Base-by-base conservation (phyloP, 1,284 basidiomycete genomes). In the Ustilago trichophora region DNA sequence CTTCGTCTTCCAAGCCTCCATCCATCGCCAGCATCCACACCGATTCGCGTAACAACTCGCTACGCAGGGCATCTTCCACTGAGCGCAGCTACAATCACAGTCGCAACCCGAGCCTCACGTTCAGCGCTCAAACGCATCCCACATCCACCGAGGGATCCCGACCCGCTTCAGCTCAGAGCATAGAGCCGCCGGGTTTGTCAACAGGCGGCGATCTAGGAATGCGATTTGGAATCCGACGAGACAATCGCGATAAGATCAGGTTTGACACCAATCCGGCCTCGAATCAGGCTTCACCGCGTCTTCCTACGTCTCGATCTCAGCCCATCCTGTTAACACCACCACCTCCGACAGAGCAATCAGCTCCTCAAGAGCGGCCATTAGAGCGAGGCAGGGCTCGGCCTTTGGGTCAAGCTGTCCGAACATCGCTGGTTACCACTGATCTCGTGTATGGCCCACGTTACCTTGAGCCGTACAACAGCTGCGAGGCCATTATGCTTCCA, bases 401-500 rank as follows among this genome's bases (percentile, higher is more conserved):
- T 7, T 25, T 21, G 6, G 11, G 21, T 21, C 16, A 21, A 13
- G 18, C 5, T 1, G 9, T 36, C 6, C 35, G 15, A 40, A 27
- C 38, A 0, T 25, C 47, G 10, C 25, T 45, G 13, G 34, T 52
- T n/a, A 43, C 40, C 8, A 29, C 48, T 9, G 49, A 57, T 12
- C 21, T 31, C n/a, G 25, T 44, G 6, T 26, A 18, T 18, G 21
- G 38, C 5, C 36, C 52, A 11, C 40, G n/a, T 21, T 54, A 49
- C 22, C 34, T 60, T 12, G 64, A 67, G 42, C 53, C 64, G 1
- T 18, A 37, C 24, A 67, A 47, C 22, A 59, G 33, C 5, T 67
- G 64, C 53, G 57, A 67, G 36, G 49, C 46, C 12, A 48, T 60
- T 27, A 40, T 57, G 32, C 24, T 60, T 3, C 64, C 64, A 5